These are phyloP conservation scores for Monosporascus sp. DNA, from an alignment of 2,329 filamentous ascomycete genomes.

Conservation along the genomic window DNA sequence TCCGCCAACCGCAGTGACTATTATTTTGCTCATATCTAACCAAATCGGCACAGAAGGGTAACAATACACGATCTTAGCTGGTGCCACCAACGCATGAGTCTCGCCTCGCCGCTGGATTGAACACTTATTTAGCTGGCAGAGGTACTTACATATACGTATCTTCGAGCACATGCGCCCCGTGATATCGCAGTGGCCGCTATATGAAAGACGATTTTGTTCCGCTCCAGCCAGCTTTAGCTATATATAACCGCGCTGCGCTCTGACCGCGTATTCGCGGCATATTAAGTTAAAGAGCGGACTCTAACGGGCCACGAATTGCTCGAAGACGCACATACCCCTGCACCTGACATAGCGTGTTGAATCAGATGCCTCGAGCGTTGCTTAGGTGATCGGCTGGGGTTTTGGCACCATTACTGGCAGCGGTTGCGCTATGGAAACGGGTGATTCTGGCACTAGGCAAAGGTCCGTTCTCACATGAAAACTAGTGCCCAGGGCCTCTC, in stretches of 20 bases:
- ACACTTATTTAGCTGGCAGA: neutral
- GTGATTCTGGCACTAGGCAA: slow-evolving; percentile 31
- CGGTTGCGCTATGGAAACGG: slow-evolving; percentile 31
- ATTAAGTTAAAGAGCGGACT: neutral
- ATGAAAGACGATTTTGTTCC: neutral
- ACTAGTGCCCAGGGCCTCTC: slow-evolving; percentile 11
- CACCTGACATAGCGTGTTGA: slow-evolving; percentile 7
- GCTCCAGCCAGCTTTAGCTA: neutral
- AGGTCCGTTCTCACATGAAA: slow-evolving; percentile 24
- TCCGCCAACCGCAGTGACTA: neutral
- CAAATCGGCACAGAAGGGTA: neutral
- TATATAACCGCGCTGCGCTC: neutral
- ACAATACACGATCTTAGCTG: neutral
- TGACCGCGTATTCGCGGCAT: neutral
- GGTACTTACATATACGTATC: neutral
- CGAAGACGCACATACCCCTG: neutral
- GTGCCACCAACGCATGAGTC: neutral
- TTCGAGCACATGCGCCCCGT: neutral
- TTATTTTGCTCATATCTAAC: neutral
- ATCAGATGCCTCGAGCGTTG: slow-evolving; percentile 27
- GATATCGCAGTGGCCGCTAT: neutral
- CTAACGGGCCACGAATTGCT: neutral
- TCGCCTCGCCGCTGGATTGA: neutral
- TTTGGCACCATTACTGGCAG: slow-evolving; percentile 27
- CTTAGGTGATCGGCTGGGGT: slow-evolving; percentile 25